Evolutionary conservation across 768 basidiomycete species (phyloP), one percentile per base, ranked within the genome.

Genomic region (Boletales sp.): DNA sequence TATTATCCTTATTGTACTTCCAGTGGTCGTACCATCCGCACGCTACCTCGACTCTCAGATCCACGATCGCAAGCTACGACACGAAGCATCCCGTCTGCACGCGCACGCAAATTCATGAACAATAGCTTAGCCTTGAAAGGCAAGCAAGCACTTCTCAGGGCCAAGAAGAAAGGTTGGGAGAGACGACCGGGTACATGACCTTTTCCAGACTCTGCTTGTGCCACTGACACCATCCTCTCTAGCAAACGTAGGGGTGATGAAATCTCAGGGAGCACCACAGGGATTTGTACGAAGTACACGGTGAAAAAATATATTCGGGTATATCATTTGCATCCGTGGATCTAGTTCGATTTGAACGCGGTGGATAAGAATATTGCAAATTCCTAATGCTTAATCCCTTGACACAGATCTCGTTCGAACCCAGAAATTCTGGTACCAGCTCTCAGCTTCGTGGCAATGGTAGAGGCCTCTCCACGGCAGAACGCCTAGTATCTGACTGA

Each of bases 171-270:
- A 43, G 74, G 75, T 24, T 87, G 84, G 84, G 76, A 82, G 55
- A 71, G 84, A 42, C 71, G 74, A 61, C 72, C 82, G 43, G 83
- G 85, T 85, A 54, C 38, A 74, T 62, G n/a, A 17, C 39, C 17
- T 40, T 60, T 29, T n/a, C 24, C 21, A 13, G 24, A 8, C 19
- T 35, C 27, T 10, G 12, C n/a, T 43, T 42, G 24, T 7, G 31
- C 19, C 7, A 13, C 37, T 56, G 13, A 43, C 12, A 17, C 31
- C 13, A 34, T 36, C 6, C 34, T 31, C 21, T 21, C 40, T 45
- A 84, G 83, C 72, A 10, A 82, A 83, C 39, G 60, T 85, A 4
- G 83, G 83, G 24, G 72, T 78, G 18, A 72, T 85, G 68, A 77
- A 76, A 57, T 59, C 68, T 42, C 72, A 69, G 45, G 82, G 82